A percentile compares a stretch with the other conserved stretches of the same genome.
Conservation (phyloP, 768 basidiomycete genomes). For the Tricholoma bakamatsutake region DNA sequence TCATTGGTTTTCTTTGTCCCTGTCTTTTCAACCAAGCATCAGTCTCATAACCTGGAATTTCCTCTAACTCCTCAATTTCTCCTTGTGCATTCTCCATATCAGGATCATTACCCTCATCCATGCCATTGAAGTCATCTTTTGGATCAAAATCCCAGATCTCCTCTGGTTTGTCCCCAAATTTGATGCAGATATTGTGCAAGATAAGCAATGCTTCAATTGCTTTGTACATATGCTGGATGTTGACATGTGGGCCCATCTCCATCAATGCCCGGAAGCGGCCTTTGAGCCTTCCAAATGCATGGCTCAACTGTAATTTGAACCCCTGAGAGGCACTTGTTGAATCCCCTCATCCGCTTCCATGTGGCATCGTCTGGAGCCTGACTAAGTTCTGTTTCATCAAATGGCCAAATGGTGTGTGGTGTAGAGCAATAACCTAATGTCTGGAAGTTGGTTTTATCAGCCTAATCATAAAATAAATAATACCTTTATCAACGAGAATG, state of each 20-base stretch:
- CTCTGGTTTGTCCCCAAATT: constrained; percentile 13
- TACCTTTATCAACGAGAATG: constrained; percentile 17
- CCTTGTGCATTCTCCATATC: not conserved
- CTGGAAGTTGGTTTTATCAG: no score
- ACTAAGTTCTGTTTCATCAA: not conserved
- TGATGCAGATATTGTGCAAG: constrained; percentile 20
- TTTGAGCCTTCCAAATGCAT: constrained; percentile 25
- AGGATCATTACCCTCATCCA: not conserved
- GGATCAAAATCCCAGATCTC: constrained; percentile 2
- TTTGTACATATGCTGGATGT: constrained; percentile 15
- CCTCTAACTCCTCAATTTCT: not conserved
- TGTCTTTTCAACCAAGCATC: not conserved
- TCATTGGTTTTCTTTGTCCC: not conserved
- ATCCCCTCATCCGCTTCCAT: not conserved
- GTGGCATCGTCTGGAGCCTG: not conserved
- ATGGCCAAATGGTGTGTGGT: not conserved
- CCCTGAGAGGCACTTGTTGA: not conserved
- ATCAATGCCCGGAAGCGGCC: constrained; percentile 19
- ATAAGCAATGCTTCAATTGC: constrained; percentile 17
- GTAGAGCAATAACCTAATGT: not conserved
- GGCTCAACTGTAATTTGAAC: constrained; percentile 7
- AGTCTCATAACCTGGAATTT: not conserved
- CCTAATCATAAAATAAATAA: no score
- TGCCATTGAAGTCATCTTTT: not conserved
- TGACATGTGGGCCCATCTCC: constrained; percentile 8